These are phyloP conservation scores for Mercurialis annua DNA, from an alignment of 345 rosid species.

Conservation along the genomic window DNA sequence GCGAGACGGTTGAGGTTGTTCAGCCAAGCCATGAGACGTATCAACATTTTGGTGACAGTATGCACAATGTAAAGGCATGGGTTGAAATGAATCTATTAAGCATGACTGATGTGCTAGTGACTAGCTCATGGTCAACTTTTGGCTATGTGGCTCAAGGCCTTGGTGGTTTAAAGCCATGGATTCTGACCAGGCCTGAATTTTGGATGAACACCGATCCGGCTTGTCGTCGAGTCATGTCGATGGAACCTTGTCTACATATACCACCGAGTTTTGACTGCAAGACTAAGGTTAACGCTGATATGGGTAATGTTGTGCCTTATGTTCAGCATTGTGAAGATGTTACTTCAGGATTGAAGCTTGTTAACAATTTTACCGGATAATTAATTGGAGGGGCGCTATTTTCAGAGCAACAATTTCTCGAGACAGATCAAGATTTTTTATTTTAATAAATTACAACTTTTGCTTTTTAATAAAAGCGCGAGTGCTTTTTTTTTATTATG, in stretches of 20 bases:
- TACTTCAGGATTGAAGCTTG: background rate
- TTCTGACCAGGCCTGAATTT: background rate
- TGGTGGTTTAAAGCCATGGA: conserved; percentile 12
- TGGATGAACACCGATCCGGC: background rate
- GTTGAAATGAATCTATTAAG: conserved; percentile 2
- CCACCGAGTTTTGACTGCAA: conserved; percentile 1
- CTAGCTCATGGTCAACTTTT: background rate
- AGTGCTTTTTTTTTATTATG: too few species aligned
- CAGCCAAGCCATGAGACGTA: conserved; percentile 24
- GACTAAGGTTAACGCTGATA: background rate
- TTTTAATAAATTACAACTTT: too few species aligned
- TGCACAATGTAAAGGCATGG: conserved; percentile 12
- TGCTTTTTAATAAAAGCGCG: too few species aligned
- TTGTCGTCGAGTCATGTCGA: background rate
- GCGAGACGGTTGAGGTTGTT: conserved; percentile 15
- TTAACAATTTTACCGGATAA: background rate
- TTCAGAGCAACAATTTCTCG: too few species aligned
- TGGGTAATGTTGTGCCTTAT: background rate
- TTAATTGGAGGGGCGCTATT: too few species aligned
- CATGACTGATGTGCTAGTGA: conserved; percentile 3
- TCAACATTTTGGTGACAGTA: conserved; percentile 13
- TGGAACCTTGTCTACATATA: conserved; percentile 1
- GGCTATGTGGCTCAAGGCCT: conserved; percentile 6
- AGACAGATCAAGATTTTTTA: too few species aligned
- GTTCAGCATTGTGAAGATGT: background rate